Percentiles rank a stretch among this genome's conserved stretches.
These are phyloP conservation scores for Rhodotorula babjevae DNA, from an alignment of 768 basidiomycete species.

Conservation along the genomic window DNA sequence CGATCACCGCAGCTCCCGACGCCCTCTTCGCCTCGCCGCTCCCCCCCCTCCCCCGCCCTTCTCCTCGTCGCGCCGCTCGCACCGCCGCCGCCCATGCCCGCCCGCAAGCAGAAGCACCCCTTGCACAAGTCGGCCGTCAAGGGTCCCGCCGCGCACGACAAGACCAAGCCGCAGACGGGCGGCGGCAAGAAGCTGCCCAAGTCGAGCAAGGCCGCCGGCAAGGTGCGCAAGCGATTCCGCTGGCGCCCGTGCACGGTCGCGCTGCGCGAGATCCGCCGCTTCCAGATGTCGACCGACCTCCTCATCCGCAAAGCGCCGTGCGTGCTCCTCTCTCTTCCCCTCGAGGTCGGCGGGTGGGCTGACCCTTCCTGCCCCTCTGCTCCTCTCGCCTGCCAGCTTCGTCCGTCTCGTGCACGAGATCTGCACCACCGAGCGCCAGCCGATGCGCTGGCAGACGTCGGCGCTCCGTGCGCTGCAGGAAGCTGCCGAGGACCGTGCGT, in stretches of 20 bases:
- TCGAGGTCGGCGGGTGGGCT: conserved; percentile 48
- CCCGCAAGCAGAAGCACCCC: no score
- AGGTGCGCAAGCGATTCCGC: no score
- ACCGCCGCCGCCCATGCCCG: no score
- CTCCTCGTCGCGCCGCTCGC: no score
- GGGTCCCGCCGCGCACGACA: not conserved
- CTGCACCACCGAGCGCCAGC: conserved; percentile 66
- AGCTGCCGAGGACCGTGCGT: conserved; percentile 52
- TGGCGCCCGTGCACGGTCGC: conserved; percentile 53
- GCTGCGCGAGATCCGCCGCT: conserved; percentile 52
- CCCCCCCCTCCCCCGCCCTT: no score
- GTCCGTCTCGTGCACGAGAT: conserved; percentile 72
- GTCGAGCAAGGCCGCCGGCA: no score
- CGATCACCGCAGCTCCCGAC: no score
- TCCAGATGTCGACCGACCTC: conserved; percentile 46
- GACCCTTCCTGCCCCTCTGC: no score
- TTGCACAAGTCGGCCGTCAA: conserved; percentile 3
- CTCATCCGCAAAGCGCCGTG: conserved; percentile 49
- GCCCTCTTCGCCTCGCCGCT: no score
- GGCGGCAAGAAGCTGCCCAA: conserved; percentile 72
- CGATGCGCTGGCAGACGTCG: conserved; percentile 52
- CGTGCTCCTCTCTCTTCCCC: conserved; percentile 46
- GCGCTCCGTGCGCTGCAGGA: conserved; percentile 55
- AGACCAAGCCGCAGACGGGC: no score
- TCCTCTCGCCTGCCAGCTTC: no score